Percentiles rank a stretch among this genome's conserved stretches.
Evolutionary conservation across 257 asterid genomes (phyloP).

Genomic region (Osmanthus fragrans): DNA sequence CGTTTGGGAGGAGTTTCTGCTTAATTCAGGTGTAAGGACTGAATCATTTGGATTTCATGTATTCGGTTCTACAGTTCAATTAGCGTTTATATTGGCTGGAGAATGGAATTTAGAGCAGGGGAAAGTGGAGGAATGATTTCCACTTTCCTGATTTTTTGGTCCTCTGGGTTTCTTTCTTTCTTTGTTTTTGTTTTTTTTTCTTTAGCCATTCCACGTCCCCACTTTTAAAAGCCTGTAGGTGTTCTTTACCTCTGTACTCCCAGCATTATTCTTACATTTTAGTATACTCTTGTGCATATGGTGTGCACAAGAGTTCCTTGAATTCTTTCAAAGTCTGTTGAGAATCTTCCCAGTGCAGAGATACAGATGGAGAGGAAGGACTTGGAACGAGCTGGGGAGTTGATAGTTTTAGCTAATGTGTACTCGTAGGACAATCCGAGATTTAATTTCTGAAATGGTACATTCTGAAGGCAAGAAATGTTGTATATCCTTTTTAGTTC

Average conservation of each 20-base stretch:
- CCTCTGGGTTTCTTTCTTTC: too few species aligned
- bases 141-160: too few species aligned
- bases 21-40: conserved; percentile 34
- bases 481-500: not conserved
- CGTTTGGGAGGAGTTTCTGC: conserved; percentile 19
- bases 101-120: too few species aligned
- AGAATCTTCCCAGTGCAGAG: conserved; percentile 2
- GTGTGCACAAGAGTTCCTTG: conserved; percentile 47
- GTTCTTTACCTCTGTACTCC: too few species aligned
- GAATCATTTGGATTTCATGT: conserved; percentile 47
- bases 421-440: conserved; percentile 1
- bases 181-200: too few species aligned
- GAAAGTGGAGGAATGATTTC: too few species aligned
- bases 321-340: conserved; percentile 43
- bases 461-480: not conserved
- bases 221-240: too few species aligned
- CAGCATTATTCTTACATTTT: too few species aligned
- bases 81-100: too few species aligned
- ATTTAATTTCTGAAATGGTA: conserved; percentile 9
- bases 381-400: conserved; percentile 55
- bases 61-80: conserved; percentile 49
- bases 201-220: too few species aligned
- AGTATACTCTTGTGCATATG: too few species aligned
- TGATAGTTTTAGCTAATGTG: conserved; percentile 14
- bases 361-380: not conserved